Evolutionary conservation across 164 flowering plant genomes (phyloP).

Genomic region (Malania oleifera): DNA sequence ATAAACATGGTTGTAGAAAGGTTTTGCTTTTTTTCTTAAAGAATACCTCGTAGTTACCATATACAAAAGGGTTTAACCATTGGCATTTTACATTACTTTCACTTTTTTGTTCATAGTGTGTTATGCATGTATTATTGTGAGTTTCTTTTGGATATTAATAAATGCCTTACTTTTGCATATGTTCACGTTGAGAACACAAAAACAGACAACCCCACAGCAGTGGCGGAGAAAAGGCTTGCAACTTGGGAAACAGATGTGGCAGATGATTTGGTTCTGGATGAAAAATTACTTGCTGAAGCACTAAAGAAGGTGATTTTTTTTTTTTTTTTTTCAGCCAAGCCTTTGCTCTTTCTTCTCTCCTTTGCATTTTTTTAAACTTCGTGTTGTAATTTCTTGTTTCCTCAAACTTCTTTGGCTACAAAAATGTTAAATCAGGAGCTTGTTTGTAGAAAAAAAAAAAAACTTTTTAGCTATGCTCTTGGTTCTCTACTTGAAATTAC

Average conservation of each 20-base stretch:
- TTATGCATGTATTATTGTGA: neutral
- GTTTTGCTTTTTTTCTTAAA: too few species aligned
- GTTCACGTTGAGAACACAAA: conserved; percentile 2
- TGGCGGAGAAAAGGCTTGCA: conserved; percentile 65
- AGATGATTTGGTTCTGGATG: conserved; percentile 70
- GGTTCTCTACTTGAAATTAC: too few species aligned
- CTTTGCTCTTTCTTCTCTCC: neutral
- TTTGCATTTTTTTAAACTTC: neutral
- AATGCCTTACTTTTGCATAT: neutral
- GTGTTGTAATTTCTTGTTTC: neutral
- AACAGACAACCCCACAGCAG: conserved; percentile 45
- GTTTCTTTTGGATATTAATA: neutral
- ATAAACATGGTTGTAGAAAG: too few species aligned
- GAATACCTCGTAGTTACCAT: too few species aligned
- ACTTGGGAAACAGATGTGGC: conserved; percentile 92
- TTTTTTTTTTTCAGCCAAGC: neutral
- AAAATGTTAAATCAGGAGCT: too few species aligned
- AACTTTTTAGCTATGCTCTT: too few species aligned
- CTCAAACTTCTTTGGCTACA: too few species aligned
- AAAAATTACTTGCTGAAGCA: conserved; percentile 57
- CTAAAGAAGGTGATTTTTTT: conserved; percentile 62
- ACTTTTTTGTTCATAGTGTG: too few species aligned
- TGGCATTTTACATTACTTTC: too few species aligned
- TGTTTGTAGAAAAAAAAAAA: too few species aligned
- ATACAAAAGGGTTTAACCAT: too few species aligned